Evolutionary conservation across 768 basidiomycete species (phyloP).

Genomic region (Russula earlei): DNA sequence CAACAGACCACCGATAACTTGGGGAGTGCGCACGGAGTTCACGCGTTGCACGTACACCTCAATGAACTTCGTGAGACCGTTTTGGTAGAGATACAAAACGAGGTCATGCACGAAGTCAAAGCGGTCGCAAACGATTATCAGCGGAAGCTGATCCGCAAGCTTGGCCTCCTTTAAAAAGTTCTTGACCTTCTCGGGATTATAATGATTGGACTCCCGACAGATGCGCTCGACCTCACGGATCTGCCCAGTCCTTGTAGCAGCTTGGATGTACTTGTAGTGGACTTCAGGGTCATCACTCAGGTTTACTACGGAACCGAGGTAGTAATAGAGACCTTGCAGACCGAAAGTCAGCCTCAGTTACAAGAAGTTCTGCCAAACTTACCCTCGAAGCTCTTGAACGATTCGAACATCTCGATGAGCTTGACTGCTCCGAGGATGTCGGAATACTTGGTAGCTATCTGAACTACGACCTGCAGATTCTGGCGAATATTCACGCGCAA

Average conservation of each 20-base stretch:
- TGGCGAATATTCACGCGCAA: slow-evolving; percentile 93
- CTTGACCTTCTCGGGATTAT: slow-evolving; percentile 99
- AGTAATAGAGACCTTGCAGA: slow-evolving; percentile 81
- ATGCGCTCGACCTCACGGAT: slow-evolving; percentile 99
- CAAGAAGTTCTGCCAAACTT: slow-evolving; percentile 11
- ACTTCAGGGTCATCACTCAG: slow-evolving; percentile 94
- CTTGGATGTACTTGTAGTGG: slow-evolving; percentile 99
- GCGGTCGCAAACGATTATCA: slow-evolving; percentile 99
- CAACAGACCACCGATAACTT: slow-evolving; percentile 91
- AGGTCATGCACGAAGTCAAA: slow-evolving; percentile 99
- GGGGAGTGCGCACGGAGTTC: slow-evolving; percentile 93
- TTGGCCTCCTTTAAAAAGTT: slow-evolving; percentile 99
- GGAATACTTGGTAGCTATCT: slow-evolving; percentile 98
- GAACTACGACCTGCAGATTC: slow-evolving; percentile 92
- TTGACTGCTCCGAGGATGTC: slow-evolving; percentile 96
- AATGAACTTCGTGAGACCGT: slow-evolving; percentile 92
- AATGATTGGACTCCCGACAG: slow-evolving; percentile 92
- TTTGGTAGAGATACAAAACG: slow-evolving; percentile 97
- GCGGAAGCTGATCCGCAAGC: slow-evolving; percentile 88
- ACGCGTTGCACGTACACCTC: slow-evolving; percentile 99
- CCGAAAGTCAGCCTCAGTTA: not conserved
- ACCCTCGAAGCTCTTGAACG: slow-evolving; percentile 97
- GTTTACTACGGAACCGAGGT: slow-evolving; percentile 96
- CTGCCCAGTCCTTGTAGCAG: slow-evolving; percentile 94
- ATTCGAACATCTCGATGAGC: slow-evolving; percentile 96